phyloP scores from a whole-genome alignment of 179 eudicot species.

The Spergularia azorica region DNA sequence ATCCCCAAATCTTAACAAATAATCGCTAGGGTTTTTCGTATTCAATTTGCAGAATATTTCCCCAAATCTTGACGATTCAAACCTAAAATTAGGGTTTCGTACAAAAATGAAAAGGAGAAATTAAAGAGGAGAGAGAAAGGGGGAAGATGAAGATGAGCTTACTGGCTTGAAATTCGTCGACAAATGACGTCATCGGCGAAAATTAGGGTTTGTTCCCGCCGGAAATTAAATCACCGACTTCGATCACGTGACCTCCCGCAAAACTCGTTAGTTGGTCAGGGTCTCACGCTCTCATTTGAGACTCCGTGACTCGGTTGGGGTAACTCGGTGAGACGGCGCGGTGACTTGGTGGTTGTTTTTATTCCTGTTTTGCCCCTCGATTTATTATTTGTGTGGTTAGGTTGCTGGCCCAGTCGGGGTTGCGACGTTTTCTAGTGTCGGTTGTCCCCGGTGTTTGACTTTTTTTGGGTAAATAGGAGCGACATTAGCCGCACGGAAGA shows the following conservation, averaged over 20 bases:
- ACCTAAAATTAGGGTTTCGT: slow-evolving; percentile 21
- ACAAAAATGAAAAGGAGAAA: neutral
- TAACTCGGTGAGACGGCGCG: neutral
- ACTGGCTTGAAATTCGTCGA: slow-evolving; percentile 73
- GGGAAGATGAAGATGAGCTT: slow-evolving; percentile 25
- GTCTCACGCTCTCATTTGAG: neutral
- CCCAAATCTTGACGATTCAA: neutral
- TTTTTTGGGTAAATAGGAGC: too few species aligned
- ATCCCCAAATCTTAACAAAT: neutral
- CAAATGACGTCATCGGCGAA: slow-evolving; percentile 44
- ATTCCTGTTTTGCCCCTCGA: neutral
- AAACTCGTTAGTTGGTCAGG: neutral
- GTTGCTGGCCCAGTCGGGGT: too few species aligned
- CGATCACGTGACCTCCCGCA: neutral
- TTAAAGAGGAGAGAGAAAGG: neutral
- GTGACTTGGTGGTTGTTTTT: neutral
- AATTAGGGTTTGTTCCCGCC: slow-evolving; percentile 38
- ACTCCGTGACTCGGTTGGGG: neutral
- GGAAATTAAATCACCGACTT: neutral
- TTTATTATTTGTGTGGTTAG: too few species aligned
- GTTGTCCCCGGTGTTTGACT: too few species aligned
- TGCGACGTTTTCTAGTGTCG: too few species aligned
- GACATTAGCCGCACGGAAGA: too few species aligned
- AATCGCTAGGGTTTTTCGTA: too few species aligned
- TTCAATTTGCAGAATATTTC: neutral